These are phyloP conservation scores for Candida boleticola DNA, from an alignment of 805 yeast genomes.

Conservation along the genomic window DNA sequence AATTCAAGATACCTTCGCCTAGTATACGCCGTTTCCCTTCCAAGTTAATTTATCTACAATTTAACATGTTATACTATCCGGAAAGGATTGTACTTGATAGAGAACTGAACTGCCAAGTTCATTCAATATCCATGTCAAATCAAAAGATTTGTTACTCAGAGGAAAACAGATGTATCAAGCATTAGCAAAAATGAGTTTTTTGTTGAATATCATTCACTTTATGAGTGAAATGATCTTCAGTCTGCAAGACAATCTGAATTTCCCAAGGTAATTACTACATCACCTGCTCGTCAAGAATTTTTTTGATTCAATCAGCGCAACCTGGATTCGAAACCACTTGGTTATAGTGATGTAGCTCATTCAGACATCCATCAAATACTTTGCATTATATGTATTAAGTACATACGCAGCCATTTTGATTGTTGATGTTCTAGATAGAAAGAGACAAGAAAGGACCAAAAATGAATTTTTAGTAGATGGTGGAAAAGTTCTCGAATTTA, in stretches of 20 bases:
- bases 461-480: not conserved
- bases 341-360: conserved; percentile 13
- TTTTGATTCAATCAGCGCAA: conserved; percentile 10
- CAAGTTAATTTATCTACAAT: not conserved
- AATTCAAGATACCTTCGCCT: not conserved
- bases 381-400: conserved; percentile 7
- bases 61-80: conserved; percentile 16
- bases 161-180: conserved; percentile 46
- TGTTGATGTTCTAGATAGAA: conserved; percentile 4
- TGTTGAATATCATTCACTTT: conserved; percentile 6
- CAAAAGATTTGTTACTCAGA: conserved; percentile 26
- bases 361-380: conserved; percentile 9
- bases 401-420: conserved; percentile 36
- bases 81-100: conserved; percentile 20
- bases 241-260: conserved; percentile 42
- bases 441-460: not conserved
- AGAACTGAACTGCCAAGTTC: conserved; percentile 42
- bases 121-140: conserved; percentile 28
- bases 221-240: conserved; percentile 5
- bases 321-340: conserved; percentile 9
- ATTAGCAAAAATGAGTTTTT: conserved; percentile 31
- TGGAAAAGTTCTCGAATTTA: not conserved
- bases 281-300: not conserved
- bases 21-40: conserved; percentile 3
- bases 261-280: conserved; percentile 28